Evolutionary conservation across 2,329 filamentous ascomycete species (phyloP), one percentile per base, ranked within the genome.

Genomic region (Hymenoscyphus albidus): DNA sequence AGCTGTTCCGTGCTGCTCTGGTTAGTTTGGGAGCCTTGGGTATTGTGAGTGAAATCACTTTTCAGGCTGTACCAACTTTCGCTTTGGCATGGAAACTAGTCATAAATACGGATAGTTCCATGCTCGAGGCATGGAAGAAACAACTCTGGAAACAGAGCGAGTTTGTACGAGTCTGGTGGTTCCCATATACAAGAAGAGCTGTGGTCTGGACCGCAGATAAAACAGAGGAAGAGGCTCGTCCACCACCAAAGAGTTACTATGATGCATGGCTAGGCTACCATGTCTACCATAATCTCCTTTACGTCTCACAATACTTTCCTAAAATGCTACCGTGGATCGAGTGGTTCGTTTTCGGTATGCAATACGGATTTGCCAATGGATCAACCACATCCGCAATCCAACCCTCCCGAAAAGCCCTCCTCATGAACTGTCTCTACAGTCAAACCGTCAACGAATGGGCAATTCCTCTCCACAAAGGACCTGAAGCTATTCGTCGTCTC

Each of bases 391-490:
- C 83, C n/a, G 94, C 90, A 5, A 85, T 97, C 18, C 90, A 97
- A 77, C 87, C 89, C 27, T 90, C 90, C 68, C 87, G 90, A 65
- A 81, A 89, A 68, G 94, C 93, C 13, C 84, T 98, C 57, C 82
- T 97, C 61, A 94, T 99, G 91, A 95, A 99, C 80, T 99, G 95
- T 74, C 85, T 98, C 5, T 99, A 97, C 81, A 94, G 91, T n/a
- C 95, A 99, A 75, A 97, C 92, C 72, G 95, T 99, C 69, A 97
- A 99, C 76, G 95, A 99, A 76, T 99, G 95, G 95, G 94, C 94
- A 0, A 84, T 99, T 6, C 94, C 95, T 1, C 82, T 99, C 0
- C 81, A 87, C 68, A 89, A 90, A 70, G 95, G 95, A 0, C 94
- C 94, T 14, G 93, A 97, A 77, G 93, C 92, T 7, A 85, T 99